phyloP scores from a whole-genome alignment of 805 yeast genomes.

The Pichia occidentalis region DNA sequence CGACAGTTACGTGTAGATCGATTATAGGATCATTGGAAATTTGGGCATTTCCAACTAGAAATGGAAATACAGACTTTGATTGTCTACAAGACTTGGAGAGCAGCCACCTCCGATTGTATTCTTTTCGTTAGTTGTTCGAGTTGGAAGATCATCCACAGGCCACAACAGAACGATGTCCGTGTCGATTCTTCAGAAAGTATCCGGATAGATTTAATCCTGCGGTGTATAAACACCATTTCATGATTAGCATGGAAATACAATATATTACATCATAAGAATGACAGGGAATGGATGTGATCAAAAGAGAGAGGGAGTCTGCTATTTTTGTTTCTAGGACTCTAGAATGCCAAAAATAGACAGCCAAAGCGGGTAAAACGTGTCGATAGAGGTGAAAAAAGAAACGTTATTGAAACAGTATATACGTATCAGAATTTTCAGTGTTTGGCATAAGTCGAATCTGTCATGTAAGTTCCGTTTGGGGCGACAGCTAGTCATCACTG shows the following conservation, averaged over 20 bases:
- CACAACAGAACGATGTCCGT: too few species aligned
- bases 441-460: slow-evolving; percentile 65
- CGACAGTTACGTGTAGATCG: too few species aligned
- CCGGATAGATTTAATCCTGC: slow-evolving; percentile 14
- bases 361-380: neutral
- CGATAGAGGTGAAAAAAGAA: neutral
- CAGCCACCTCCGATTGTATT: too few species aligned
- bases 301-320: neutral
- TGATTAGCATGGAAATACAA: slow-evolving; percentile 50
- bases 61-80: too few species aligned
- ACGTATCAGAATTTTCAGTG: slow-evolving; percentile 57
- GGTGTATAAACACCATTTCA: slow-evolving; percentile 29
- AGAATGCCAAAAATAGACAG: too few species aligned
- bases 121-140: too few species aligned
- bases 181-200: slow-evolving; percentile 13
- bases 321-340: neutral
- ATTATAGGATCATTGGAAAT: too few species aligned
- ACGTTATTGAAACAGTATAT: neutral
- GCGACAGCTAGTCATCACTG: slow-evolving; percentile 67
- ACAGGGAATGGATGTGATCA: too few species aligned
- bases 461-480: slow-evolving; percentile 65
- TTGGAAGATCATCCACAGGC: too few species aligned
- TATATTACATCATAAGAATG: slow-evolving; percentile 41
- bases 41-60: too few species aligned
- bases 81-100: too few species aligned